Percentiles rank a stretch among this genome's conserved stretches.
These are phyloP conservation scores for Neltuma alba DNA, from an alignment of 306 rosid species.

Conservation along the genomic window DNA sequence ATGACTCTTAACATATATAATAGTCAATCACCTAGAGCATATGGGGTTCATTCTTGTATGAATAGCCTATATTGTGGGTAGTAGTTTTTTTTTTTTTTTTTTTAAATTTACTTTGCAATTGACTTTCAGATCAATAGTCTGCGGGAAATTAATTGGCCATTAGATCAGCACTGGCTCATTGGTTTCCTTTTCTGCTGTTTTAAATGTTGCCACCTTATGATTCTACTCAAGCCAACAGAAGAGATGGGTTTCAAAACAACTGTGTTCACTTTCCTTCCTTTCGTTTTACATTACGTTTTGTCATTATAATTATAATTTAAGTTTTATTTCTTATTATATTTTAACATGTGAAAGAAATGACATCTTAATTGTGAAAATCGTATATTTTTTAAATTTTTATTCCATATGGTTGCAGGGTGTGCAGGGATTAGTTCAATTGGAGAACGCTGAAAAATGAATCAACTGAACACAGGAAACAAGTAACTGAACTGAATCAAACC, in stretches of 20 bases:
- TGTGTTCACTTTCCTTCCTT: not conserved
- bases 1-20: not conserved
- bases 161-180: not conserved
- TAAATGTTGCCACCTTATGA: not conserved
- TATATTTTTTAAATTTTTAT: not conserved
- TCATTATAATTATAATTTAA: not conserved
- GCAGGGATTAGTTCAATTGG: not conserved
- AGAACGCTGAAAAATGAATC: not conserved
- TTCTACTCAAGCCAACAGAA: not conserved
- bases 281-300: not conserved
- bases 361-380: not conserved
- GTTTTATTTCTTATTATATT: not conserved
- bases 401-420: not conserved
- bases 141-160: not conserved
- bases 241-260: not conserved
- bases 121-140: not conserved
- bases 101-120: not conserved
- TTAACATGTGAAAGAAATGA: not conserved
- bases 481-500: not conserved
- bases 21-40: not conserved
- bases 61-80: not conserved
- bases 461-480: not conserved
- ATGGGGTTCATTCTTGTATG: conserved; percentile 20
- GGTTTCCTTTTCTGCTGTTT: not conserved
- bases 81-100: not conserved